Conservation (phyloP, 345 rosid genomes). For the Corchorus capsularis region DNA sequence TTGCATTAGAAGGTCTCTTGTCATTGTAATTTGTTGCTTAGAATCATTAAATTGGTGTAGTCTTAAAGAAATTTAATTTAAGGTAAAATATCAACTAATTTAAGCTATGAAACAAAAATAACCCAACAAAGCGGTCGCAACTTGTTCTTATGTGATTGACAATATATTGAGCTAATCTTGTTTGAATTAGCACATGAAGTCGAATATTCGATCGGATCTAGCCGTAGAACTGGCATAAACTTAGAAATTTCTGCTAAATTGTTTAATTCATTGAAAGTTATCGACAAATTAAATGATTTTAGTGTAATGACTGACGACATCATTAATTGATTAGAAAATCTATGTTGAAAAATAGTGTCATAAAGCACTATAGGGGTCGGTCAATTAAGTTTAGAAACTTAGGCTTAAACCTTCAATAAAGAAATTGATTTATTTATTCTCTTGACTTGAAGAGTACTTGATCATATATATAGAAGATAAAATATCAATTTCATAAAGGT, state of each 20-base stretch:
- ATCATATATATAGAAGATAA: no score
- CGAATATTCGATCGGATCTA: no score
- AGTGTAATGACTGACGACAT: background rate
- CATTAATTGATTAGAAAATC: background rate
- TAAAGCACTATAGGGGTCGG: no score
- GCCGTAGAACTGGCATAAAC: background rate
- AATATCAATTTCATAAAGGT: no score
- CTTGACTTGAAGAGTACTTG: no score
- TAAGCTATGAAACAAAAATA: background rate
- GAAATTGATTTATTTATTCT: no score
- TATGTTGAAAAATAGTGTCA: no score
- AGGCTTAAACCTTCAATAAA: no score
- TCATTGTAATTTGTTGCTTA: conserved; percentile 9
- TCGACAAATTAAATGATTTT: background rate
- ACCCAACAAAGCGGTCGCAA: background rate
- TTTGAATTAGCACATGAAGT: background rate
- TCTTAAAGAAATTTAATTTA: background rate
- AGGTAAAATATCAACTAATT: background rate
- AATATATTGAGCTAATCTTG: conserved; percentile 4
- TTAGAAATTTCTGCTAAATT: background rate
- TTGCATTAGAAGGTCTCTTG: background rate
- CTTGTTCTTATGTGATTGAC: background rate
- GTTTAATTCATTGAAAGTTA: background rate
- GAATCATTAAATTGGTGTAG: background rate
- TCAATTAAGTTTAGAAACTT: no score